Evolutionary conservation across 2,329 filamentous ascomycete species (phyloP), one percentile per base, ranked within the genome.

Genomic region (Zymoseptoria crescenta): DNA sequence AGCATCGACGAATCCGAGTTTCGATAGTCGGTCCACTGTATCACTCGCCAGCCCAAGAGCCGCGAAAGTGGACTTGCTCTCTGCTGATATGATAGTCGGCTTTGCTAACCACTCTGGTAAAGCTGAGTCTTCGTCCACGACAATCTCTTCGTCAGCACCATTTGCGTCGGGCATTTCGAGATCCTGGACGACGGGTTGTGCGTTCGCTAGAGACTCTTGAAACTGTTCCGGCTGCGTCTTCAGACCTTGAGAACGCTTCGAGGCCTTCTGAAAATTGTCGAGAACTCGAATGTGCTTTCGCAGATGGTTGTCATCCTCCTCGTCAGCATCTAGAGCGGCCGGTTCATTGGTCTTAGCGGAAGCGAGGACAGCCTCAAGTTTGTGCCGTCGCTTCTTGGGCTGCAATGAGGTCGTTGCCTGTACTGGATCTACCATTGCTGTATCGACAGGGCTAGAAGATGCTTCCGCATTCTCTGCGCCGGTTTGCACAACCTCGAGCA

Each of bases 31-130:
- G 19, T 83, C 79, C 1, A 85, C 76, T 8, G 86, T 79, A 51
- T 84, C 82, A 4, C 80, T 68, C 16, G 82, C 75, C 45, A 96
- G 81, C 0, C 84, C 84, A 0, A 94, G 75, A 4, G 83, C 77
- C 1, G 75, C 70, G 65, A 96, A 96, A 0, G 84, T 76, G 0
- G 78, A 76, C 30, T 77, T 81, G 8, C 81, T 80, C 4, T 83
- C 80, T 8, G 84, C 79, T 0, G 85, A 80, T 3, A 91, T 84
- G 27, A 83, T 81, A n/a, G 87, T 81, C 0, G 92, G 91, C 10
- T 85, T 81, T 4, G 87, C 84, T 10, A 96, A 79, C 93, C 93
- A 97, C 2, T 79, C 66, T 0, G 93, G 93, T 2, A 96, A 78
- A 0, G 88, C 81, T 1, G 87, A 56, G 24, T 61, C 49, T 35